Evolutionary conservation across 2,329 filamentous ascomycete species (phyloP), one percentile per base, ranked within the genome.

Genomic region (Fusarium fracticaudum): DNA sequence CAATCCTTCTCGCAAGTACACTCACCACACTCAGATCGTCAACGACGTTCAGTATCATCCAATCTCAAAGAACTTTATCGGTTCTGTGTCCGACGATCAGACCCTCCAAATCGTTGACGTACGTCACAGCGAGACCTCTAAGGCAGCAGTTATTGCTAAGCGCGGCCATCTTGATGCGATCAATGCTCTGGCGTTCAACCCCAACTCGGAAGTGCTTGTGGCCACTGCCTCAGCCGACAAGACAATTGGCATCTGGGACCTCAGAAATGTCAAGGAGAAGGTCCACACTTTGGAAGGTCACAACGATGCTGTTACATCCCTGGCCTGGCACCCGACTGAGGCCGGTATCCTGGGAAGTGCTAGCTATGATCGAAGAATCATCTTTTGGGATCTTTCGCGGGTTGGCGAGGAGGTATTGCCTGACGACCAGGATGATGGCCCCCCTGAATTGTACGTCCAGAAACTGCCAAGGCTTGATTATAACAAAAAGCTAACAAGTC

Each of bases 1-100:
- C 59, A 90, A 90, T 77, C 92, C 95, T 18, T 86, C 88, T 10
- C 90, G 92, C 54, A 92, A 90, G 44, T 98, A 96, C 84, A 96
- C 91, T 2, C 94, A 98, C 75, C 97, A 99, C 82, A 91, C 89
- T 26, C 92, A 96, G 33, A 93, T 96, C 61, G 96, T 99, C 80
- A 99, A 99, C 82, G 96, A 99, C 79, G 95, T 99, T 38, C 95
- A 98, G 84, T 94, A 97, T 80, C 96, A 98, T 78, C 95, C 96
- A 14, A 89, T 95, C 48, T 94, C 96, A 73, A 92, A 91, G 78
- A 91, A 92, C 77, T 91, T 97, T 73, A 93, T 99, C 71, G 97
- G 96, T 72, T 96, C 94, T 22, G 96, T 98, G 8, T 98, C 96
- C 8, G 96, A 99, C 81, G 96, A 99, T 81, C 88, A 96, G 76